Evolutionary conservation across 2,329 filamentous ascomycete species (phyloP), one percentile per base, ranked within the genome.

Genomic region (Claviceps fusiformis): DNA sequence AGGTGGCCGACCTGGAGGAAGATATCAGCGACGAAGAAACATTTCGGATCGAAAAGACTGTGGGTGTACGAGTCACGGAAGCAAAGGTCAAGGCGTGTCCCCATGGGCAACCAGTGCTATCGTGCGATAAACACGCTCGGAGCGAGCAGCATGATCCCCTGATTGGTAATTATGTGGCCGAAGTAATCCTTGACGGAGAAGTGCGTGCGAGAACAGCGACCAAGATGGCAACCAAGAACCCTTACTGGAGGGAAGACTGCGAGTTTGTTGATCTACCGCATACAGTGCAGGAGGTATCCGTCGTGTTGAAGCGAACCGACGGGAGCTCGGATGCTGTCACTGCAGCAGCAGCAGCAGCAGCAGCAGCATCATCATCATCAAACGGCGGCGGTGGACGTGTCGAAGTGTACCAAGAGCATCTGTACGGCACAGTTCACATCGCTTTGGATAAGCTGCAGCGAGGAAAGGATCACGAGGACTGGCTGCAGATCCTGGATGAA

Each of bases 171-270:
- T 91, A 90, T 62, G 79, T 90, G 56, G 85, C 87, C 5, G 88
- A 95, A 66, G 80, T 93, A 2, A 79, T 90, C 5, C 72, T 95
- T 2, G 88, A 93, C 63, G 86, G 86, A 37, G 88, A 93, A 63
- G 82, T 89, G 31, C 79, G 88, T 56, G 85, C 87, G 13, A 81
- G 86, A 59, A 92, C 88, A 0, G 83, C 82, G 52, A 83, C 82
- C 27, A 89, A 89, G 65, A 74, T 73, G 46, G 83, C 82, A 39
- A 88, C 85, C 1, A 82, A 80, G 56, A 87, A 82, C 59, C 88
- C 88, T 0, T 89, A 91, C 55, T 95, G 88, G 87, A 78, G 87
- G 55, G 88, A 93, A 63, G 86, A 87, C 49, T 88, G 86, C 65
- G 83, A 89, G 55, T 91, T 92, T 61, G 71, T 75, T 24, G 87